Conservation (phyloP, 1,284 basidiomycete genomes). For the Ceratobasidium theobromae region DNA sequence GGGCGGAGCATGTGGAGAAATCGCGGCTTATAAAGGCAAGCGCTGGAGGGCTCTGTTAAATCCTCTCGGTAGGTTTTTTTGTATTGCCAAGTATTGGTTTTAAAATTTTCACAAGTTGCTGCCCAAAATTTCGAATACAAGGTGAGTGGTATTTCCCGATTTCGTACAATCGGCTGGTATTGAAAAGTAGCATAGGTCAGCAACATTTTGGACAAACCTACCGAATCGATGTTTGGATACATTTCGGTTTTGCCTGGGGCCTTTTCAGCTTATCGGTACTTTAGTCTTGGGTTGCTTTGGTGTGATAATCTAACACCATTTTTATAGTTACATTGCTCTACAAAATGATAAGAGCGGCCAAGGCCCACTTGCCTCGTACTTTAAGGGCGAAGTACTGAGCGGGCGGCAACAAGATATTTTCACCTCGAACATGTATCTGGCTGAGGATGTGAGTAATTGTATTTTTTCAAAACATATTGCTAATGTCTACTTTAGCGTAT, state of each 20-base stretch:
- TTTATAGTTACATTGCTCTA: conserved; percentile 82
- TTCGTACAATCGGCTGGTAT: background rate
- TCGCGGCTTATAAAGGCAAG: conserved; percentile 89
- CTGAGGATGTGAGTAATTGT: conserved; percentile 67
- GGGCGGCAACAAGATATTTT: conserved; percentile 94
- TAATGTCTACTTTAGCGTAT: conserved; percentile 67
- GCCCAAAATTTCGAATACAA: conserved; percentile 96
- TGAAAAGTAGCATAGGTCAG: conserved; percentile 53
- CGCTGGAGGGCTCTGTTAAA: conserved; percentile 80
- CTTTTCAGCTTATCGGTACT: conserved; percentile 92
- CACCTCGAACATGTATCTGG: conserved; percentile 89
- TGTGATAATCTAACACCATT: no score
- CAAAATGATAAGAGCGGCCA: conserved; percentile 84
- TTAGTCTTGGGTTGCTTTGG: no score
- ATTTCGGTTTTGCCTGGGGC: conserved; percentile 89
- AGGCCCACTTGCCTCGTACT: conserved; percentile 93
- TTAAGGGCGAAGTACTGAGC: conserved; percentile 92
- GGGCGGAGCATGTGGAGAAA: conserved; percentile 93
- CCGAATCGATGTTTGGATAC: conserved; percentile 86
- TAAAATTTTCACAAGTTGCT: conserved; percentile 58
- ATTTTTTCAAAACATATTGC: background rate
- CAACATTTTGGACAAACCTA: conserved; percentile 93
- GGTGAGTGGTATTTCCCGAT: conserved; percentile 19
- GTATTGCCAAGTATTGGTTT: background rate
- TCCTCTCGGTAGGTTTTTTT: conserved; percentile 64